Evolutionary conservation across 176 grass and related monocot species (phyloP), one percentile per base, ranked within the genome.

Genomic region (Sorghum bicolor): DNA sequence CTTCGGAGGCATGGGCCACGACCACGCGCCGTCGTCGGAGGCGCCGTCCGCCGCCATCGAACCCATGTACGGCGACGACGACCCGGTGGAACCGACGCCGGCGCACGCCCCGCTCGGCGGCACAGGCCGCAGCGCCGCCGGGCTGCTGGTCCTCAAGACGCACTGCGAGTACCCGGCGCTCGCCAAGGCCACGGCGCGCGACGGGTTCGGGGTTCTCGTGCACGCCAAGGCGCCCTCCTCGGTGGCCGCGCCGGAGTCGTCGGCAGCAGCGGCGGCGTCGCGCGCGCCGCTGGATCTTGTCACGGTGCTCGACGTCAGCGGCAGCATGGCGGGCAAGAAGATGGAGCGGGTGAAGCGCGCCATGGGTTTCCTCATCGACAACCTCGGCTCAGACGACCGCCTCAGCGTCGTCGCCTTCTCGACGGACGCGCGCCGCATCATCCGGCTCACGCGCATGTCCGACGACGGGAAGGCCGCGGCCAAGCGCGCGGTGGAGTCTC

Each of bases 191-290:
- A 29, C 24, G 48, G 22, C 78, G n/a, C 28, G 47, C 74, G 74
- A 90, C 22, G 80, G 73, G 52, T 86, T 90, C 4, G 80, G 73
- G 31, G 76, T 87, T 12, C 36, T 90, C 52, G 50, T 90, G 76
- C 88, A 90, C 69, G 39, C 86, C 47, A 82, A 76, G 71, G 88
- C 84, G 16, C 78, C 88, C 83, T 15, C 78, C 88, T 25, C 75
- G 20, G 37, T 11, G 4, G 61, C 47, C 10, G 10, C 76, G 10
- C 15, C 52, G 19, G 52, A 8, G 52, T 20, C 52, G 17, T 0
- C 52, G 19, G 5, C 52, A 6, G 5, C 50, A 4, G 0, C 52
- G 19, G 5, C 50, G 5, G 0, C 52, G 19, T 1, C 47, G 16
- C 47, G 53, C 8, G 53, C 53, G 20, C 53, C 53, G 20, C 53